Evolutionary conservation across 768 basidiomycete species (phyloP).

Genomic region (Auriculariales sp.): DNA sequence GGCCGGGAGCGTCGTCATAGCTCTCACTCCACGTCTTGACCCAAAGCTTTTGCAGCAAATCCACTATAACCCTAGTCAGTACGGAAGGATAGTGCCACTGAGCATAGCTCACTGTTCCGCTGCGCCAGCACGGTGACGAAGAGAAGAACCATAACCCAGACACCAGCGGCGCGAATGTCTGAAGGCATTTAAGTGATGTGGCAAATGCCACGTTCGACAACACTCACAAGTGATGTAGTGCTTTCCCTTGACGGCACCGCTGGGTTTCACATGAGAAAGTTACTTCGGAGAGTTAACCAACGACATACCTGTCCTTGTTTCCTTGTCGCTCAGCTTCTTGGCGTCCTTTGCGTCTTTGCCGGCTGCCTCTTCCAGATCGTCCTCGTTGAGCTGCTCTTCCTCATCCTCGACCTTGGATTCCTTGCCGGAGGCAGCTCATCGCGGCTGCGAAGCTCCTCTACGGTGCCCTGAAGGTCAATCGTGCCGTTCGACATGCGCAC

Average conservation of each 20-base stretch:
- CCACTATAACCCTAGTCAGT: too few relatives aligned
- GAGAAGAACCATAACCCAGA: too few relatives aligned
- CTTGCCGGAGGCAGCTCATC: constrained; percentile 12
- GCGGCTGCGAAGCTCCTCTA: constrained; percentile 20
- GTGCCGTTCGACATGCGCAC: constrained; percentile 72
- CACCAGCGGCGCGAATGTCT: too few relatives aligned
- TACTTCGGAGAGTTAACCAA: too few relatives aligned
- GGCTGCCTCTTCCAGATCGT: neutral
- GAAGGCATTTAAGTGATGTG: too few relatives aligned
- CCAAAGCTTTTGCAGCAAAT: neutral
- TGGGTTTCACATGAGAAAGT: too few relatives aligned
- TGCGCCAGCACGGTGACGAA: too few relatives aligned
- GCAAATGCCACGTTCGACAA: too few relatives aligned
- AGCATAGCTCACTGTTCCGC: too few relatives aligned
- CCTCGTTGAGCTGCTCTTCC: neutral
- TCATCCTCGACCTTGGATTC: neutral
- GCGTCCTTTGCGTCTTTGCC: neutral
- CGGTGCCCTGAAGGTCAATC: constrained; percentile 57
- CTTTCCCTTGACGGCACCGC: neutral
- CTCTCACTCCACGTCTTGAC: neutral
- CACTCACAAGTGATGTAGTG: too few relatives aligned
- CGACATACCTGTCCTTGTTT: too few relatives aligned
- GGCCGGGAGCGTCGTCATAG: neutral
- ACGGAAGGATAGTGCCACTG: too few relatives aligned
- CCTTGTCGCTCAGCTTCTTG: neutral